Percentiles rank a stretch among this genome's conserved stretches.
Conservation (phyloP, 768 basidiomycete species). For the Clathrus columnatus region DNA sequence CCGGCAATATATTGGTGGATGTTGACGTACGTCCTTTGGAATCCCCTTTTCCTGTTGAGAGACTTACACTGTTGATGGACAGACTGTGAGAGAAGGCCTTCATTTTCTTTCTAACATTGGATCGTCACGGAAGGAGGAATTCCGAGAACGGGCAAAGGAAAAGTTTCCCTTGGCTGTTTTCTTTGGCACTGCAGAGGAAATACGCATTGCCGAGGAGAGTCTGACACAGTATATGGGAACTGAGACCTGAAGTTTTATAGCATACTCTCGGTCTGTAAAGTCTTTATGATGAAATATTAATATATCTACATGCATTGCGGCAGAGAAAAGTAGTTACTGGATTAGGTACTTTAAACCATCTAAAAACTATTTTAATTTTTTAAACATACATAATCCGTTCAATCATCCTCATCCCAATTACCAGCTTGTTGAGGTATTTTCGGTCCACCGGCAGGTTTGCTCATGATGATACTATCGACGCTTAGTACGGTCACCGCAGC, state of each 20-base stretch:
- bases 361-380: background rate
- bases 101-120: constrained; percentile 40
- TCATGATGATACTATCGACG: constrained; percentile 97
- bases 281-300: background rate
- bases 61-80: constrained; percentile 3
- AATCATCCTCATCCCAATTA: constrained; percentile 73
- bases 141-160: constrained; percentile 42
- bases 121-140: constrained; percentile 52
- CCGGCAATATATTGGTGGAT: constrained; percentile 33
- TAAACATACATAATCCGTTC: background rate
- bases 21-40: constrained; percentile 33
- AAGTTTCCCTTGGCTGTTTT: constrained; percentile 56
- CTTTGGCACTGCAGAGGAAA: constrained; percentile 52
- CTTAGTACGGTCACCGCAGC: constrained; percentile 85
- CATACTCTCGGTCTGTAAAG: no score
- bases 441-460: constrained; percentile 84
- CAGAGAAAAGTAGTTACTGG: background rate
- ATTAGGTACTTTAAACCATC: background rate
- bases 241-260: background rate
- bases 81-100: constrained; percentile 47
- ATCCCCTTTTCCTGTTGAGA: background rate
- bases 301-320: background rate
- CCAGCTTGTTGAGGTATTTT: constrained; percentile 81
- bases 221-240: background rate
- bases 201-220: constrained; percentile 14